These are phyloP conservation scores for Trifolium dubium DNA, from an alignment of 306 rosid species.

Conservation along the genomic window DNA sequence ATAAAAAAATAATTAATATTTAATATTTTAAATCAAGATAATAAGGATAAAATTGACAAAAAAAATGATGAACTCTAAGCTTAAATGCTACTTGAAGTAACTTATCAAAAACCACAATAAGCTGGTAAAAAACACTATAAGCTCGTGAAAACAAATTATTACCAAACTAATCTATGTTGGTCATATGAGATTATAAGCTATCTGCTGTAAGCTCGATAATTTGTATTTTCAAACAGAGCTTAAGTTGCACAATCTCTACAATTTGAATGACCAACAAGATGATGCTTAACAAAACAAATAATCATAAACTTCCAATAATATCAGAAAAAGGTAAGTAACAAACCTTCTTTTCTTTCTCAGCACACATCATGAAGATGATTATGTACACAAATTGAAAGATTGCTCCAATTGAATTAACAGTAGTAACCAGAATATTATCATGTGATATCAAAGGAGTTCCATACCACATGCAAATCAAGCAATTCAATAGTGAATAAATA, in stretches of 20 bases:
- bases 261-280: neutral
- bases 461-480: constrained; percentile 87
- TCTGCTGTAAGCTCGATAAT: no score
- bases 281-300: neutral
- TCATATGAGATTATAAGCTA: no score
- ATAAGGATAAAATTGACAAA: no score
- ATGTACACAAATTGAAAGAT: constrained; percentile 81
- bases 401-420: constrained; percentile 87
- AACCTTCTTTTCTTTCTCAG: constrained; percentile 75
- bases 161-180: no score
- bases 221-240: no score
- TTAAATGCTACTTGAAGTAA: no score
- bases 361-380: constrained; percentile 64
- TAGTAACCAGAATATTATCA: constrained; percentile 64
- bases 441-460: constrained; percentile 78
- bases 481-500: constrained; percentile 78
- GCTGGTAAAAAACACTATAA: no score
- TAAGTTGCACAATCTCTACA: neutral
- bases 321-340: neutral
- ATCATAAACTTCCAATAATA: neutral
- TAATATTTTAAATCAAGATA: no score
- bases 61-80: no score
- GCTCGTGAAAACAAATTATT: no score
- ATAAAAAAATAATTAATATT: no score
- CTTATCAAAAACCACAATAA: no score